Conservation (phyloP, 2,329 filamentous ascomycete genomes). For the Aspergillus udagawae region DNA sequence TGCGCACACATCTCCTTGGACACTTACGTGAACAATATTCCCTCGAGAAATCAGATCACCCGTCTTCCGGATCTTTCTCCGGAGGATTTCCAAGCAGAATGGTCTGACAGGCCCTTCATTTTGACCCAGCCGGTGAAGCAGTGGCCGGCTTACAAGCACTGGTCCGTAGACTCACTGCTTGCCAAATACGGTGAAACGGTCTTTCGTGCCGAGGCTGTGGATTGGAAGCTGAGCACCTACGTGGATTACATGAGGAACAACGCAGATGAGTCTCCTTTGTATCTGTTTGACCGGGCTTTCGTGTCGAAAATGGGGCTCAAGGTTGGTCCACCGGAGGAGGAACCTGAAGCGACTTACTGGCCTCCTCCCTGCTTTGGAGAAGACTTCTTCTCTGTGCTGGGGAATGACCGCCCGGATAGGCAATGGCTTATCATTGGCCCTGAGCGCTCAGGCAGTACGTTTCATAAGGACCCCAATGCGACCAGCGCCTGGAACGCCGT, state of each 20-base stretch:
- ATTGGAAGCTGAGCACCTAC: constrained; percentile 84
- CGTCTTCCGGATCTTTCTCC: constrained; percentile 65
- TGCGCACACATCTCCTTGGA: constrained; percentile 72
- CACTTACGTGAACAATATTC: constrained; percentile 68
- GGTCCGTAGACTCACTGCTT: constrained; percentile 67
- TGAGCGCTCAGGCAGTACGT: constrained; percentile 82
- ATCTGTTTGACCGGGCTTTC: constrained; percentile 86
- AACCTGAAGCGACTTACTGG: constrained; percentile 63
- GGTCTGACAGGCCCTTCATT: constrained; percentile 81
- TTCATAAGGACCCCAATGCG: constrained; percentile 77
- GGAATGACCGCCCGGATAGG: constrained; percentile 73
- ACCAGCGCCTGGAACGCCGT: constrained; percentile 90
- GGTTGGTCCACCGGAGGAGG: constrained; percentile 45
- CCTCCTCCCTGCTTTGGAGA: constrained; percentile 78
- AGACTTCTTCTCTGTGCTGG: constrained; percentile 79
- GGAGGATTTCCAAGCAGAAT: constrained; percentile 68
- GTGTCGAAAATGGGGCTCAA: constrained; percentile 76
- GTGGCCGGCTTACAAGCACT: constrained; percentile 74
- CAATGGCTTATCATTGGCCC: constrained; percentile 93
- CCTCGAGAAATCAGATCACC: constrained; percentile 66
- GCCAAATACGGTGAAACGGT: constrained; percentile 60
- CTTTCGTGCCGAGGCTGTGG: constrained; percentile 88
- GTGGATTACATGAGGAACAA: constrained; percentile 75
- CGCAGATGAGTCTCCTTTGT: constrained; percentile 81
- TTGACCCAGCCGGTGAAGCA: constrained; percentile 73